These are phyloP conservation scores for Agaricus subrufescens DNA, from an alignment of 768 basidiomycete genomes.

Conservation along the genomic window DNA sequence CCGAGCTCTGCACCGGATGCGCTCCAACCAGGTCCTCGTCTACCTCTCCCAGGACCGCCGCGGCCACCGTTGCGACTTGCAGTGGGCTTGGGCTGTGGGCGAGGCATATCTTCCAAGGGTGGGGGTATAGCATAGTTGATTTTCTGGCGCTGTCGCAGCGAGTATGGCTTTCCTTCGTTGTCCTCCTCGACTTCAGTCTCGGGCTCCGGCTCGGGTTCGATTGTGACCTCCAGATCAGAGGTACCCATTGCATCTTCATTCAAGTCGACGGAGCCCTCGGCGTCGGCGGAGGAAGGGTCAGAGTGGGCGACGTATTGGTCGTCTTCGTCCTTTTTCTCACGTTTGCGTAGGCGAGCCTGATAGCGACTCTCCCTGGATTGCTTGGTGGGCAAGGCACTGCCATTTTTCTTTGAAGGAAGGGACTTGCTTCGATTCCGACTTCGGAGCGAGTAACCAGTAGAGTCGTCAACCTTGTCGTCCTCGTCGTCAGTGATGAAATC, in stretches of 20 bases:
- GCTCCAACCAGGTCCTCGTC: conserved; percentile 66
- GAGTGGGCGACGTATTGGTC: conserved; percentile 44
- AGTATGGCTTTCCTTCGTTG: conserved; percentile 55
- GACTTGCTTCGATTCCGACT: neutral
- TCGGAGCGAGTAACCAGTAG: conserved; percentile 1
- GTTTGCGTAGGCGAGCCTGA: conserved; percentile 35
- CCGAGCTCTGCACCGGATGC: conserved; percentile 73
- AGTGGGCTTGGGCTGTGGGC: conserved; percentile 35
- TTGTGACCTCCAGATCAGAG: conserved; percentile 28
- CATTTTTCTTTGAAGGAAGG: conserved; percentile 9
- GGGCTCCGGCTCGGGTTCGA: conserved; percentile 34
- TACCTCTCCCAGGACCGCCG: conserved; percentile 28
- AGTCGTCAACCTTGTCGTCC: conserved; percentile 17
- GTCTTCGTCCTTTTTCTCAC: conserved; percentile 34
- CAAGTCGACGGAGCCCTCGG: conserved; percentile 57
- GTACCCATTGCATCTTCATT: conserved; percentile 38
- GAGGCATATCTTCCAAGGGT: conserved; percentile 65
- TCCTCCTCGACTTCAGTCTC: conserved; percentile 44
- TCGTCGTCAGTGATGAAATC: conserved; percentile 20
- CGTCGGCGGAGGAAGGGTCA: conserved; percentile 44
- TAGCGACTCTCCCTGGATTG: neutral
- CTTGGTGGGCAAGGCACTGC: neutral
- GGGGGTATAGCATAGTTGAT: conserved; percentile 84
- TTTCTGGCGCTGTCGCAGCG: conserved; percentile 57
- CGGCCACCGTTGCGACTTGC: conserved; percentile 27